Percentiles rank a stretch among this genome's conserved stretches.
phyloP scores from a whole-genome alignment of 768 basidiomycete species.

The Sporobolomyces phaffii region DNA sequence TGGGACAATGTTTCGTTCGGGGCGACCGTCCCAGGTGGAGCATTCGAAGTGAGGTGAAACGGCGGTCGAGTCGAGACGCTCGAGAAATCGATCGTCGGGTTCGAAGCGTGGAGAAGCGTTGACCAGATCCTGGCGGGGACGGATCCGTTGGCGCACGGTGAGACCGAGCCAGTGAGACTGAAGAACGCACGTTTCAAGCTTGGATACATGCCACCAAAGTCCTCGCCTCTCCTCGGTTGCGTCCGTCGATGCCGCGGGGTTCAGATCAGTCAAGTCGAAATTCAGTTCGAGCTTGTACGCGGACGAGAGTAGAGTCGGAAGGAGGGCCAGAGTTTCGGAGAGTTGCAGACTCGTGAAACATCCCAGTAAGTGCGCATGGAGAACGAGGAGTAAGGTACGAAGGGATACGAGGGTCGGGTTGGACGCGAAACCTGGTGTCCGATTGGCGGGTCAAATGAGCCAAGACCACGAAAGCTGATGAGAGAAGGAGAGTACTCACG shows the following conservation, averaged over 20 bases:
- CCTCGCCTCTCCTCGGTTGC: neutral
- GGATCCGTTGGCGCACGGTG: no score
- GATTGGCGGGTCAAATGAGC: no score
- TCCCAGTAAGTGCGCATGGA: neutral
- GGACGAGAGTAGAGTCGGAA: neutral
- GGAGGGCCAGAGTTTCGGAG: neutral
- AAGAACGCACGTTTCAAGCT: neutral
- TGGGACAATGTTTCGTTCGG: no score
- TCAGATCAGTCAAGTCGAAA: neutral
- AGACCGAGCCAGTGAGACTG: neutral
- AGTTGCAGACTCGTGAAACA: neutral
- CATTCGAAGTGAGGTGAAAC: neutral
- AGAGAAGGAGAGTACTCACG: no score
- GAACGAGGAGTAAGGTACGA: neutral
- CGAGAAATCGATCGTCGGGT: neutral
- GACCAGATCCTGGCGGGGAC: neutral
- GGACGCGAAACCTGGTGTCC: conserved; percentile 7
- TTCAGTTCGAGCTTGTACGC: conserved; percentile 2
- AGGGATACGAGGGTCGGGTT: neutral
- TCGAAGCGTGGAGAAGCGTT: neutral
- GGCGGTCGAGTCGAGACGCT: neutral
- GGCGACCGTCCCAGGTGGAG: no score
- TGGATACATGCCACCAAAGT: neutral
- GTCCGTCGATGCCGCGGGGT: neutral
- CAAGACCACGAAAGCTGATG: no score